These are phyloP conservation scores for Yamagishiella unicocca DNA, from an alignment of 139 green algal species.

Conservation along the genomic window DNA sequence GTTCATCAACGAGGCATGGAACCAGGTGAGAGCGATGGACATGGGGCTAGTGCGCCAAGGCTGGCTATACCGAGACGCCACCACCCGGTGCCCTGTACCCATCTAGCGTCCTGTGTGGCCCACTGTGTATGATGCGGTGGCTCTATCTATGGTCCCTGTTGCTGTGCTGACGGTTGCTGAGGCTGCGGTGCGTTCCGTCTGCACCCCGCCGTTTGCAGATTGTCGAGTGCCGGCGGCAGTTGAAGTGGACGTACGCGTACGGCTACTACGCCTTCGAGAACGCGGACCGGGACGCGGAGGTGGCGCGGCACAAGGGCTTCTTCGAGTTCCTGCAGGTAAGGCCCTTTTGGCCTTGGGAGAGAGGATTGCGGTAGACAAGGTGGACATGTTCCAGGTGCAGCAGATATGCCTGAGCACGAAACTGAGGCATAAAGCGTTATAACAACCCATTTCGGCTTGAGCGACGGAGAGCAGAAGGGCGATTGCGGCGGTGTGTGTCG, in stretches of 20 bases:
- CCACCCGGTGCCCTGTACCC: too few species aligned
- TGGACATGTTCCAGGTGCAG: too few species aligned
- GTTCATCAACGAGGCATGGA: slow-evolving; percentile 92
- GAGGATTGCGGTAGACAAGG: background rate
- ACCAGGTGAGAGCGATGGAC: slow-evolving; percentile 81
- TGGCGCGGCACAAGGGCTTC: slow-evolving; percentile 76
- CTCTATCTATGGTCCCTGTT: too few species aligned
- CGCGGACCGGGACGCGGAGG: slow-evolving; percentile 38
- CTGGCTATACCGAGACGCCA: too few species aligned
- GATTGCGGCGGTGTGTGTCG: background rate
- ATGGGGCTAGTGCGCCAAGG: too few species aligned
- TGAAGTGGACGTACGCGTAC: slow-evolving; percentile 99
- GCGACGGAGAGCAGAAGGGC: background rate
- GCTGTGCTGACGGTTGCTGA: too few species aligned
- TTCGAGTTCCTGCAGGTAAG: slow-evolving; percentile 94
- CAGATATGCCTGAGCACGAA: too few species aligned
- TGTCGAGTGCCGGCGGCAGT: slow-evolving; percentile 93
- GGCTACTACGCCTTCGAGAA: slow-evolving; percentile 93
- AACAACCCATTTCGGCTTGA: too few species aligned
- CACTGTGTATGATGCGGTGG: too few species aligned
- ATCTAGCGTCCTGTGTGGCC: too few species aligned
- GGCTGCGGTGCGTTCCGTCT: too few species aligned
- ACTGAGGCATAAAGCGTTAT: too few species aligned
- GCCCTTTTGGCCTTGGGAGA: background rate
- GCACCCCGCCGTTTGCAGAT: slow-evolving; percentile 49